Evolutionary conservation across 257 asterid genomes (phyloP).

Genomic region (Nicotiana otophora): DNA sequence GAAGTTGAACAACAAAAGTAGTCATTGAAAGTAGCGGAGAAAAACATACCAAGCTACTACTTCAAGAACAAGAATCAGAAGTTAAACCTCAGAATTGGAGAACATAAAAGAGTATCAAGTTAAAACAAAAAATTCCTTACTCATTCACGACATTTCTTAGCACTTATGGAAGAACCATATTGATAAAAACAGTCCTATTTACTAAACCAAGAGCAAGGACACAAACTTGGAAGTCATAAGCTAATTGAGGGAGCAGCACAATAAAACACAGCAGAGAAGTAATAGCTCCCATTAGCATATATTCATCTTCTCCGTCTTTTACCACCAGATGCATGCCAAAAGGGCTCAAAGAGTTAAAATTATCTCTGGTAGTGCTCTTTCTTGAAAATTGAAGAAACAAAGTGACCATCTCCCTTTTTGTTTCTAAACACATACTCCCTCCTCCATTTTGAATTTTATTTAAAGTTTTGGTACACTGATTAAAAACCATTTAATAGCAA

Average conservation of each 20-base stretch:
- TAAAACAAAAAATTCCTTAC: background rate
- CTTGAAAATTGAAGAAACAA: background rate
- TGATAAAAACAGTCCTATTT: background rate
- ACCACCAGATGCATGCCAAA: background rate
- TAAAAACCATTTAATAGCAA: background rate
- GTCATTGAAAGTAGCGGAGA: background rate
- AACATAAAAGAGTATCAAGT: background rate
- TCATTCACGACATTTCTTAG: background rate
- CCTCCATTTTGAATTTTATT: background rate
- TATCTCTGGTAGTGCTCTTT: background rate
- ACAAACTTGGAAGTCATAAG: background rate
- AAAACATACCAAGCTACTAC: background rate
- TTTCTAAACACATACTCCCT: background rate
- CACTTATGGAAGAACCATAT: background rate
- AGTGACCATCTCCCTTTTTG: background rate
- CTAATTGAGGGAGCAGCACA: slow-evolving; percentile 3
- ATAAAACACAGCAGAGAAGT: background rate
- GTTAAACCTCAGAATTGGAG: background rate
- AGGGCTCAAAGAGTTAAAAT: background rate
- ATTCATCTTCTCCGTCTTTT: background rate
- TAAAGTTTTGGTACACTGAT: background rate
- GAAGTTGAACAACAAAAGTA: background rate
- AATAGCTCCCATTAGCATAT: background rate
- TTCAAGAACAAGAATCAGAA: background rate
- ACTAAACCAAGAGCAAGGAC: background rate